Conservation (phyloP, 768 basidiomycete genomes). For the Antrodiella citrinella region DNA sequence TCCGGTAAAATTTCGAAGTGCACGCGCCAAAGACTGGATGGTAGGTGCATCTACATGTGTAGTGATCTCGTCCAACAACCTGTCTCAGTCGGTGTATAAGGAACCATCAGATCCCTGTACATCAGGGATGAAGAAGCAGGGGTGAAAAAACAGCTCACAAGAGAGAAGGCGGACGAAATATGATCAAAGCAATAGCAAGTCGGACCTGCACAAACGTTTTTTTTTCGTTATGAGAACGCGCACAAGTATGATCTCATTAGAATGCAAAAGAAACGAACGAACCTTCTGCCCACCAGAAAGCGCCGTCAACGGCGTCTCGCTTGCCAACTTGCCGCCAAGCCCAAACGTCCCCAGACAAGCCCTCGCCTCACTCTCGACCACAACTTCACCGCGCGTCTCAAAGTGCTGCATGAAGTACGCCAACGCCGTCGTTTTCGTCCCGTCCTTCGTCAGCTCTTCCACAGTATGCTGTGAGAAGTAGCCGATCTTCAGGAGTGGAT, state of each 20-base stretch:
- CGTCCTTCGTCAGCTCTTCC: slow-evolving; percentile 17
- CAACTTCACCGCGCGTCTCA: not conserved
- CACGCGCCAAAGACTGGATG: slow-evolving; percentile 5
- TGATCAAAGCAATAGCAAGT: slow-evolving; percentile 8
- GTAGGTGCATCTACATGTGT: slow-evolving; percentile 10
- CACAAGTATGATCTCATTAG: no score
- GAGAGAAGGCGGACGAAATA: slow-evolving; percentile 5
- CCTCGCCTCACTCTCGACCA: slow-evolving; percentile 3
- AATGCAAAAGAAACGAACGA: no score
- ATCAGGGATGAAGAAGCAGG: not conserved
- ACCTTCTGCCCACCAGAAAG: slow-evolving; percentile 10
- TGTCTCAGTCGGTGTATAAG: not conserved
- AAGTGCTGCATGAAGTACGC: slow-evolving; percentile 5
- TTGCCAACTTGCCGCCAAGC: slow-evolving; percentile 2
- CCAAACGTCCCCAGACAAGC: slow-evolving; percentile 6
- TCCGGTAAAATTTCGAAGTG: slow-evolving; percentile 3
- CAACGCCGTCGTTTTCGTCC: slow-evolving; percentile 1
- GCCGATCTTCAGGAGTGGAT: slow-evolving; percentile 13
- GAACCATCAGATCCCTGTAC: not conserved
- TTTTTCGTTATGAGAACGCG: no score
- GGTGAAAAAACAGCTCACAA: no score
- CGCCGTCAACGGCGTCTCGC: slow-evolving; percentile 2
- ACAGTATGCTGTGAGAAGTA: slow-evolving; percentile 18
- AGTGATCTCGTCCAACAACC: slow-evolving; percentile 8
- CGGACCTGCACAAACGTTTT: slow-evolving; percentile 3